Percentiles rank a stretch among this genome's conserved stretches.
Evolutionary conservation across 1,284 basidiomycete genomes (phyloP).

Genomic region (Ganoderma sinense): DNA sequence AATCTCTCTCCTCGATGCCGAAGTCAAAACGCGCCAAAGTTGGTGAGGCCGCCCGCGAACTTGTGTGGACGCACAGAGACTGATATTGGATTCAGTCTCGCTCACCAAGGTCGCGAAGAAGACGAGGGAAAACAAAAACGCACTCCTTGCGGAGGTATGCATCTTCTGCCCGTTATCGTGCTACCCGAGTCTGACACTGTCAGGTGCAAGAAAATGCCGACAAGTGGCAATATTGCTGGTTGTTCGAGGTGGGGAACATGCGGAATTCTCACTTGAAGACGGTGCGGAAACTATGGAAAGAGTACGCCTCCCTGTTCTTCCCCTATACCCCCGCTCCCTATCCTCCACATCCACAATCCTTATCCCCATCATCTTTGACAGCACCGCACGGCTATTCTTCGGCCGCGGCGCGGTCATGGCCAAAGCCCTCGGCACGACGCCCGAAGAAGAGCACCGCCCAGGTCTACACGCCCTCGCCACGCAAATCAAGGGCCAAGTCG

Average conservation of each 20-base stretch:
- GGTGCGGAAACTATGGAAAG: conserved; percentile 93
- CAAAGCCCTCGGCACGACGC: conserved; percentile 90
- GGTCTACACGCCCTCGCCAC: conserved; percentile 85
- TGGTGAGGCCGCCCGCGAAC: conserved; percentile 45
- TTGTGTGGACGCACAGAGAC: background rate
- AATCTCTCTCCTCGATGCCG: conserved; percentile 66
- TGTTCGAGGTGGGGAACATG: conserved; percentile 96
- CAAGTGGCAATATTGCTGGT: conserved; percentile 94
- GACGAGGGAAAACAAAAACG: conserved; percentile 86
- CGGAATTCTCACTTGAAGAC: conserved; percentile 95
- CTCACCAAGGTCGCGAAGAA: conserved; percentile 84
- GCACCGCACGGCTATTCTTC: conserved; percentile 92
- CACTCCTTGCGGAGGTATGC: conserved; percentile 82
- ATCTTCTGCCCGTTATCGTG: background rate
- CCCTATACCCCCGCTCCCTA: conserved; percentile 10
- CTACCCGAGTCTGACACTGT: conserved; percentile 1
- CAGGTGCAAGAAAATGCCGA: conserved; percentile 82
- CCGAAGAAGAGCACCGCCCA: conserved; percentile 86
- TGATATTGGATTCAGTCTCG: conserved; percentile 58
- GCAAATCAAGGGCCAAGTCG: conserved; percentile 94
- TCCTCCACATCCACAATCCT: conserved; percentile 1
- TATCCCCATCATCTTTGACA: conserved; percentile 37
- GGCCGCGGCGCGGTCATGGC: conserved; percentile 95
- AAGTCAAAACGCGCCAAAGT: conserved; percentile 89
- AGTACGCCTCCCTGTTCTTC: conserved; percentile 57